phyloP scores from a whole-genome alignment of 192 early-diverging fungal species.

The Tieghemiomyces parasiticus region DNA sequence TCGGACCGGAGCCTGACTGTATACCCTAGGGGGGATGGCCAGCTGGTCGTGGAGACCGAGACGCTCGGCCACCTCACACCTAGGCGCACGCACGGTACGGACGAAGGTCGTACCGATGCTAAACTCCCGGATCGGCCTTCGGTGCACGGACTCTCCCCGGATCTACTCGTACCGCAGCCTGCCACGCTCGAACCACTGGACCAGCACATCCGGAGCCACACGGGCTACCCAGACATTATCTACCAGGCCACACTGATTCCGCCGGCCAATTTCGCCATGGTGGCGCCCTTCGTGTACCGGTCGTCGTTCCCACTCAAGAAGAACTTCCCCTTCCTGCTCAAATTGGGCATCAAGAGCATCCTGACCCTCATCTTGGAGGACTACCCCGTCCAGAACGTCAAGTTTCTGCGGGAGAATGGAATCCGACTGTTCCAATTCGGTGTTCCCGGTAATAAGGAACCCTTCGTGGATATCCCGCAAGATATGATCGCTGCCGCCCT shows the following conservation, averaged over 20 bases:
- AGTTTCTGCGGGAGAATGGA: slow-evolving; percentile 61
- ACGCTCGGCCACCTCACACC: no score
- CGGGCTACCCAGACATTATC: no score
- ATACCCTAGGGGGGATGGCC: no score
- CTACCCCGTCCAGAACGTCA: slow-evolving; percentile 75
- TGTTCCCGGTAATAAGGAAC: slow-evolving; percentile 82
- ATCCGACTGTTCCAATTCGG: slow-evolving; percentile 78
- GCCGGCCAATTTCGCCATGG: slow-evolving; percentile 93
- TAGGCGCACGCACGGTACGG: no score
- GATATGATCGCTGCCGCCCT: slow-evolving; percentile 23
- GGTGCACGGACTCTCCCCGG: no score
- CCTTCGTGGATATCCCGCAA: slow-evolving; percentile 31
- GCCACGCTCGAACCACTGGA: no score
- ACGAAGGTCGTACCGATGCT: no score
- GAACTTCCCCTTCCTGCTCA: slow-evolving; percentile 79
- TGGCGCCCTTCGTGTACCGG: slow-evolving; percentile 84
- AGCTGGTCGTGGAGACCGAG: no score
- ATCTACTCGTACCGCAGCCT: no score
- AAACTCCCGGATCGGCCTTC: no score
- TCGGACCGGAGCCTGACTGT: no score
- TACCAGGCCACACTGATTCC: slow-evolving; percentile 33
- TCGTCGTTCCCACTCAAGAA: slow-evolving; percentile 88
- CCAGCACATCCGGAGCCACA: no score
- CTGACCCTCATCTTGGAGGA: slow-evolving; percentile 91
- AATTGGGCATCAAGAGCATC: slow-evolving; percentile 73